Evolutionary conservation across 2,329 filamentous ascomycete genomes (phyloP).

Genomic region (Neofusicoccum sp.): DNA sequence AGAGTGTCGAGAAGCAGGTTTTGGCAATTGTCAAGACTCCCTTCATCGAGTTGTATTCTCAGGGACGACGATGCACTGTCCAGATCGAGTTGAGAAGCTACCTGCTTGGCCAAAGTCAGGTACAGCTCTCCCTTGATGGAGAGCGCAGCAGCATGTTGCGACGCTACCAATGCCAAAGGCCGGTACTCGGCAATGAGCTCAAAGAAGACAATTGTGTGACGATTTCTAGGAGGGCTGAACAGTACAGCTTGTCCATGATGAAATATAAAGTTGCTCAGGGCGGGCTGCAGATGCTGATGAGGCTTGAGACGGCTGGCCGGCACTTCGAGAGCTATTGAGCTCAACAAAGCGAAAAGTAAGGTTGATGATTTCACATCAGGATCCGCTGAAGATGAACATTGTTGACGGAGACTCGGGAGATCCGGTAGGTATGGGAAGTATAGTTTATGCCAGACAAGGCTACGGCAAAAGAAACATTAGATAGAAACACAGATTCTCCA

Average conservation of each 20-base stretch:
- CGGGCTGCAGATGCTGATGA: not conserved
- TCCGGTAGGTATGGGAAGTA: not conserved
- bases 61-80: not conserved
- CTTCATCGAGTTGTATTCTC: not conserved
- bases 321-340: not conserved
- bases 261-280: not conserved
- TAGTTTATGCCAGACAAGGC: not conserved
- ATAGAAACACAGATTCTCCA: not conserved
- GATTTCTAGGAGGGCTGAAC: not conserved
- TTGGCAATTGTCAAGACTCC: not conserved
- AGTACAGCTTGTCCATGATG: not conserved
- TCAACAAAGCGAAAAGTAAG: not conserved
- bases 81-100: slow-evolving; percentile 6
- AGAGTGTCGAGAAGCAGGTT: slow-evolving; percentile 4
- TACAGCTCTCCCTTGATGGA: slow-evolving; percentile 21
- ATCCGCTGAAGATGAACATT: not conserved
- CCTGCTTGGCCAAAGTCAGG: slow-evolving; percentile 16
- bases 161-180: slow-evolving; percentile 18
- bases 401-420: not conserved
- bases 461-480: not conserved
- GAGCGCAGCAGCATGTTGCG: slow-evolving; percentile 14
- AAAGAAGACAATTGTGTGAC: slow-evolving; percentile 15
- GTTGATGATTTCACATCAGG: not conserved
- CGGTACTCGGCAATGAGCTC: slow-evolving; percentile 21
- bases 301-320: not conserved